Conservation (phyloP, 257 asterid genomes). For the Paulownia fortunei region DNA sequence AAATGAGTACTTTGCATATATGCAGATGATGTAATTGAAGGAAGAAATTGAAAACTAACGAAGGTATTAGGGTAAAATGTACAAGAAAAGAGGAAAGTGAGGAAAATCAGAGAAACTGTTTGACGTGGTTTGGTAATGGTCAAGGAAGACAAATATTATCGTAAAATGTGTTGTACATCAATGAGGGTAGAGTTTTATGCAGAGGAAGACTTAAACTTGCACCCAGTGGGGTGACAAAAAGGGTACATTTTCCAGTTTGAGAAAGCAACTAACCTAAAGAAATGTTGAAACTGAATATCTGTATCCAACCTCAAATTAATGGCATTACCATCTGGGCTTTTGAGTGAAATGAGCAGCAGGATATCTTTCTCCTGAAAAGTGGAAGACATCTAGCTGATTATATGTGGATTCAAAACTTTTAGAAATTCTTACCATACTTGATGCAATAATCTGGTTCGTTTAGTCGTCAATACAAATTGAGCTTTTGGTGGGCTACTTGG, state of each 20-base stretch:
- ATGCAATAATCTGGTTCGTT: not conserved
- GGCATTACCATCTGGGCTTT: not conserved
- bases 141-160: too few relatives aligned
- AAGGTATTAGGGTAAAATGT: not conserved
- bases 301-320: not conserved
- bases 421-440: not conserved
- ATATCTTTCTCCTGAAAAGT: not conserved
- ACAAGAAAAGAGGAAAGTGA: not conserved
- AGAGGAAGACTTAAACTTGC: not conserved
- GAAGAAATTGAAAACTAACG: not conserved
- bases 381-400: not conserved
- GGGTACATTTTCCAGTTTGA: not conserved
- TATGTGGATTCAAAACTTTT: not conserved
- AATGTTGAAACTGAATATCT: not conserved
- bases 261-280: not conserved
- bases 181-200: conserved; percentile 8
- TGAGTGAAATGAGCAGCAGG: too few relatives aligned
- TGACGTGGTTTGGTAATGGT: not conserved
- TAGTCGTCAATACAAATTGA: not conserved
- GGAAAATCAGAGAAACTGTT: too few relatives aligned
- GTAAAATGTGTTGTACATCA: not conserved
- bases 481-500: not conserved
- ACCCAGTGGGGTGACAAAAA: not conserved
- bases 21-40: not conserved
- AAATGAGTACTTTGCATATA: not conserved